Base-by-base conservation (phyloP, 495 filamentous ascomycete species). In the Trichoderma reesei region DNA sequence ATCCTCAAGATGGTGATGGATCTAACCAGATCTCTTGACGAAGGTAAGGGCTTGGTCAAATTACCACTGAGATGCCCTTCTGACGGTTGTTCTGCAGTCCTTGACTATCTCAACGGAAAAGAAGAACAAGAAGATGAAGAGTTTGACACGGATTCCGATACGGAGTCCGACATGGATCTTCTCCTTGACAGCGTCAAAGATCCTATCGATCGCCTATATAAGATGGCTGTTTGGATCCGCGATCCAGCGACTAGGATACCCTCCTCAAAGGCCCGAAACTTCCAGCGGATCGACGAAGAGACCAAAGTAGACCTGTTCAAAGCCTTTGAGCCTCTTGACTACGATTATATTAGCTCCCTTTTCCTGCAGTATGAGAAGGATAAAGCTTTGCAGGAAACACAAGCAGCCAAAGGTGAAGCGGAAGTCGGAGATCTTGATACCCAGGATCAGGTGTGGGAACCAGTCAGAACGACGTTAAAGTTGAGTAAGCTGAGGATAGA, bases 161-260 rank as follows among this genome's bases (percentile, higher is more conserved):
- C 48, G 59, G 54, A 36, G 37, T 31, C 9, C 37, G 56, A 56
- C 59, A 18, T 42, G 14, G 42, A 64, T 61, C 5, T 63, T 20
- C 42, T 60, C 10, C 26, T 39, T 38, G 67, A 64, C 11, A 64
- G 65, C 10, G 42, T 70, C 3, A 66, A 46, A 59, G 63, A 64
- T 20, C 63, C 64, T 1, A 65, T 72, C 14, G 67, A 71, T 41
- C 67, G 67, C 26, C 65, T 72, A 3, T 71, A 70, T 44, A 63
- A 66, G 39, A 59, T 72, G 1, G 54, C 67, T 9, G 64, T 68
- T 51, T 66, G 61, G 44, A 72, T 72, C 42, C 70, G 70, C 36
- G 70, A 71, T 42, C 69, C 70, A 1, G 41, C 67, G 11, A 67
- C 69, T 0, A 68, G 70, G 41, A 6, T 66, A 1, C 56, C 60